Conservation (phyloP, 495 filamentous ascomycete genomes). For the Penicillium coffeae region DNA sequence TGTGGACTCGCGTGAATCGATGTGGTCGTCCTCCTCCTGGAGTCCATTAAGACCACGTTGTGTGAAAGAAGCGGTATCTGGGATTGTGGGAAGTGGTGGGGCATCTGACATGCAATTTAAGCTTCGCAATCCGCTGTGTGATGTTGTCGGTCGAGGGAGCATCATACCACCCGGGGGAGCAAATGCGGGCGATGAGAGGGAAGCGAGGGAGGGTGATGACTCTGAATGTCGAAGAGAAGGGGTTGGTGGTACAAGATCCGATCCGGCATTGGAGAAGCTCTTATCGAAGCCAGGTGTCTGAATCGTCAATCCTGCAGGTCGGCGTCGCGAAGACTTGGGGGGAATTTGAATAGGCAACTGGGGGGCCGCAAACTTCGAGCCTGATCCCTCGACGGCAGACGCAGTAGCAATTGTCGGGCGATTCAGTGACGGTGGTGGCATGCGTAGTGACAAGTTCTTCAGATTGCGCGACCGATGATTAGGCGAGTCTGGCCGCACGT, state of each 20-base stretch:
- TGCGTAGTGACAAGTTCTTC: constrained; percentile 89
- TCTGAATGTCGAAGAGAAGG: constrained; percentile 62
- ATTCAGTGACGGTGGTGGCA: constrained; percentile 51
- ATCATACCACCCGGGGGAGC: constrained; percentile 63
- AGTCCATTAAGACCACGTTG: constrained; percentile 36
- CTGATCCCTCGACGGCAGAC: constrained; percentile 38
- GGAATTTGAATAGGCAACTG: constrained; percentile 82
- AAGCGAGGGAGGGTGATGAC: constrained; percentile 61
- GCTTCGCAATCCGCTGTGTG: constrained; percentile 30
- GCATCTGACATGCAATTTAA: background rate
- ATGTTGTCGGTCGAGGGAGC: constrained; percentile 48
- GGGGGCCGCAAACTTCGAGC: constrained; percentile 62
- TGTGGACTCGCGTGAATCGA: constrained; percentile 69
- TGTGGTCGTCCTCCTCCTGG: constrained; percentile 74
- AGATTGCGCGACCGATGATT: constrained; percentile 77
- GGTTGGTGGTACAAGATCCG: constrained; percentile 48
- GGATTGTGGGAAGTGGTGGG: constrained; percentile 3
- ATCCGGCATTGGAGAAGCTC: constrained; percentile 31
- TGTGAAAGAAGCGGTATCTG: constrained; percentile 25
- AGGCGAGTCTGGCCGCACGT: constrained; percentile 51
- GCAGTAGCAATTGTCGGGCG: constrained; percentile 51
- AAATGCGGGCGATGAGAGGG: constrained; percentile 54
- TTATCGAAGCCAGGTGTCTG: constrained; percentile 55
- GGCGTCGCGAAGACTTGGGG: constrained; percentile 63
- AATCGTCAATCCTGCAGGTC: constrained; percentile 73